Evolutionary conservation across 306 rosid species (phyloP).

Genomic region (Cicer chorassanicum): DNA sequence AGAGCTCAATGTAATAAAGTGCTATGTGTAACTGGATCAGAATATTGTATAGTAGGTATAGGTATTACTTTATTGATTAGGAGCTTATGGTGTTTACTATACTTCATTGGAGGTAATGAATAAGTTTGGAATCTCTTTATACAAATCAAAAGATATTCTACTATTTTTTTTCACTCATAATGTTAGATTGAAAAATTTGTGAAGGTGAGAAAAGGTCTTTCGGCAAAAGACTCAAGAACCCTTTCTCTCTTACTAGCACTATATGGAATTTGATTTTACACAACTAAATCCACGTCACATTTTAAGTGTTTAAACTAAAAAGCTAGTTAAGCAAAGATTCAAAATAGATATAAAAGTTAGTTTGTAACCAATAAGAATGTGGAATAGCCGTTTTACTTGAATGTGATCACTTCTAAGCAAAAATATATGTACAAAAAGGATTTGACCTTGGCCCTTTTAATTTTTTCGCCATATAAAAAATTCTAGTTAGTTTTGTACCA

Average conservation of each 20-base stretch:
- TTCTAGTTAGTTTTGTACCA: too few species aligned
- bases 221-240: slow-evolving; percentile 58
- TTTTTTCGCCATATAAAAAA: not conserved
- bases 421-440: slow-evolving; percentile 39
- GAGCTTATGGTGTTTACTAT: slow-evolving; percentile 41
- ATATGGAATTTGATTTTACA: slow-evolving; percentile 50
- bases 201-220: slow-evolving; percentile 64
- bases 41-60: slow-evolving; percentile 43
- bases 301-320: slow-evolving; percentile 60
- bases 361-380: not conserved
- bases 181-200: slow-evolving; percentile 46
- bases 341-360: slow-evolving; percentile 42
- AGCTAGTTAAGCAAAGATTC: slow-evolving; percentile 50
- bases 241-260: slow-evolving; percentile 40
- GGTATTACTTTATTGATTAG: slow-evolving; percentile 31
- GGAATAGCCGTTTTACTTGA: slow-evolving; percentile 51
- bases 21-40: slow-evolving; percentile 36
- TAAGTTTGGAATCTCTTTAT: slow-evolving; percentile 83
- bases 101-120: slow-evolving; percentile 51
- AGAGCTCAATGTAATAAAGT: slow-evolving; percentile 42
- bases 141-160: slow-evolving; percentile 56
- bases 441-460: slow-evolving; percentile 49
- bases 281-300: slow-evolving; percentile 55
- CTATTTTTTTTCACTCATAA: slow-evolving; percentile 43
- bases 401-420: slow-evolving; percentile 40